Base-by-base conservation (phyloP, 805 yeast species). In the Candida bentonensis region DNA sequence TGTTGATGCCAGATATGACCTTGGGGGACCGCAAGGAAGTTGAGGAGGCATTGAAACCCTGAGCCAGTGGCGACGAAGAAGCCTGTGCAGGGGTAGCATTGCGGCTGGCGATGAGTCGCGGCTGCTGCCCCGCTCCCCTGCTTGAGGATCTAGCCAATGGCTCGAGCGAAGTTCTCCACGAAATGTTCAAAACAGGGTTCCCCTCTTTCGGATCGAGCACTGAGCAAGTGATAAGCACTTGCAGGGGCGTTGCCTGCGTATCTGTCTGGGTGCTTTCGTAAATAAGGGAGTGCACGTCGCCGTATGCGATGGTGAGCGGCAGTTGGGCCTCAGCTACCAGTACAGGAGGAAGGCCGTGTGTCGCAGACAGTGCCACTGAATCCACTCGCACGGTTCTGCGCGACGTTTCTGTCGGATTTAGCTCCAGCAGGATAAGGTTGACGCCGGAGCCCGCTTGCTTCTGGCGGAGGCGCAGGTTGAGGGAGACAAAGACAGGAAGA, bases 1-100 rank as follows among this genome's bases (percentile, higher is more conserved):
- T 64, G 15, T 66, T 64, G 15, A 76, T 54, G 0, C 72, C 69
- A 22, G 39, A 4, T 42, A 27, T 1, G 42, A 26, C n/a, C 17
- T 17, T 13, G 43, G 44, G 22, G 47, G 39, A 2, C 22, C 33
- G 28, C 36, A 17, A 30, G 20, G 20, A 5, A 13, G 36, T 11
- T 9, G 36, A 30, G 17, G 36, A 11, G 17, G 7, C n/a, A 15
- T 30, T 30, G 17, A 30, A 30, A 9, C 17, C 17, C n/a, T 30
- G 36, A 9, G 17, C 36, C 13, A 30, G 36, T 17, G 7, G 36
- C 17, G 11, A 11, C 36, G 5, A 7, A n/a, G 36, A n/a, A 9
- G 11, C 7, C 36, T 30, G 13, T 25, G 27, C 27, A 25, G 27
- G 11, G 27, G 27, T 13, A 25, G 27, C n/a, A n/a, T n/a, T n/a